Evolutionary conservation across 2,329 filamentous ascomycete species (phyloP).

Genomic region (Epichloe bromicola): DNA sequence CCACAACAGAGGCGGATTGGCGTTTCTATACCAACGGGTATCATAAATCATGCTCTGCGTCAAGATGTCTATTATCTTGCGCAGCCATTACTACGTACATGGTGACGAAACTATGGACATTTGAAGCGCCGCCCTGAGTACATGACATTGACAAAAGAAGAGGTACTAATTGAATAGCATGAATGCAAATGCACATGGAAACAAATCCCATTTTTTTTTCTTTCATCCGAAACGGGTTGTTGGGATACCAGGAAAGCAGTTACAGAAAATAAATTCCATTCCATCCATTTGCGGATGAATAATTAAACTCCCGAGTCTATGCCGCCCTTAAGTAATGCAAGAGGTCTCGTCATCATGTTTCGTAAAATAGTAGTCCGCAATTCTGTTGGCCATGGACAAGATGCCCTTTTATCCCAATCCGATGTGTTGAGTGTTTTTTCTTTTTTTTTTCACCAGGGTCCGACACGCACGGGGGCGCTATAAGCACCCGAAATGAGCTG

Average conservation of each 20-base stretch:
- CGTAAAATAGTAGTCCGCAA: slow-evolving; percentile 10
- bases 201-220: neutral
- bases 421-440: neutral
- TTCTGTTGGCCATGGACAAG: slow-evolving; percentile 9
- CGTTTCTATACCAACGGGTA: neutral
- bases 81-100: slow-evolving; percentile 1
- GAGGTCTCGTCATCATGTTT: slow-evolving; percentile 21
- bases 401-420: neutral
- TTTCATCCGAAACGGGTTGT: neutral
- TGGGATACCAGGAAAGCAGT: neutral
- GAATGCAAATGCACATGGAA: neutral
- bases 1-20: neutral
- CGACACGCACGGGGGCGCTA: slow-evolving; percentile 45
- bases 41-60: neutral
- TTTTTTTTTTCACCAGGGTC: slow-evolving; percentile 37
- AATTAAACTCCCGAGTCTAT: slow-evolving; percentile 23
- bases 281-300: slow-evolving; percentile 16
- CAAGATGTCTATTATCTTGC: neutral
- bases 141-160: neutral
- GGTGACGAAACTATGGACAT: slow-evolving; percentile 1
- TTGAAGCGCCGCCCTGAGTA: neutral
- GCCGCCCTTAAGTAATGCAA: slow-evolving; percentile 18
- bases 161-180: neutral
- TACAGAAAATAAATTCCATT: slow-evolving; percentile 16
- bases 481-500: slow-evolving; percentile 50